Conservation (phyloP, 129 eudicot species). For the Tagetes erecta region DNA sequence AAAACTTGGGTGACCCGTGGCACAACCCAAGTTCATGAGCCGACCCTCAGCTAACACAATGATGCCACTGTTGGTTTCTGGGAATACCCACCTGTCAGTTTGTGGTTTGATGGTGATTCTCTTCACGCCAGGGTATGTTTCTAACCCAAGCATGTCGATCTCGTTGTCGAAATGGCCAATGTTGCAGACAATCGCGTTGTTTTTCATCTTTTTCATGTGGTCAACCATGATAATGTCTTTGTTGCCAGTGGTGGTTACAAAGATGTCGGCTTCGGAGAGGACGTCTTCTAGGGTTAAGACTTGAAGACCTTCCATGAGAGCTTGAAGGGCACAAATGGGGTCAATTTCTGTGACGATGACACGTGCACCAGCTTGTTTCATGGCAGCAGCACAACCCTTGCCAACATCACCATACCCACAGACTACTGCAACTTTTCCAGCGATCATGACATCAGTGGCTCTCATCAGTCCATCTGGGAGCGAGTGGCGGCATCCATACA, state of each 20-base stretch:
- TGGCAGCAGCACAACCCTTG: slow-evolving; percentile 53
- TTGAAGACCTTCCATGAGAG: slow-evolving; percentile 49
- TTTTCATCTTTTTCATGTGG: slow-evolving; percentile 48
- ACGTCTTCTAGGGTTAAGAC: slow-evolving; percentile 50
- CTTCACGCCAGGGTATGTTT: slow-evolving; percentile 42
- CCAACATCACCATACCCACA: slow-evolving; percentile 51
- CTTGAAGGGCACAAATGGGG: slow-evolving; percentile 55
- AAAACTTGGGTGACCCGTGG: slow-evolving; percentile 56
- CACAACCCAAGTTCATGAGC: slow-evolving; percentile 52
- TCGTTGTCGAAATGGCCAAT: slow-evolving; percentile 55
- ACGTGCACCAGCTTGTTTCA: slow-evolving; percentile 58
- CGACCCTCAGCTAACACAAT: slow-evolving; percentile 43
- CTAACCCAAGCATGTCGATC: slow-evolving; percentile 50
- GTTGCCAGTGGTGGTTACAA: slow-evolving; percentile 54
- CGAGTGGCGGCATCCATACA: slow-evolving; percentile 57
- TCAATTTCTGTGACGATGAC: slow-evolving; percentile 56
- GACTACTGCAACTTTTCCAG: slow-evolving; percentile 43
- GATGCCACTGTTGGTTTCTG: slow-evolving; percentile 37
- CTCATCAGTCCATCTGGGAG: slow-evolving; percentile 61
- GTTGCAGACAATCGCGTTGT: slow-evolving; percentile 56
- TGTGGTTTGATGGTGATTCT: slow-evolving; percentile 51
- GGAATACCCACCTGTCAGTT: slow-evolving; percentile 50
- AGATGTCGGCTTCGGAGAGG: slow-evolving; percentile 44
- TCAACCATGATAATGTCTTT: slow-evolving; percentile 55
- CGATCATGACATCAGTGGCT: slow-evolving; percentile 57